These are phyloP conservation scores for Paxillus rubicundulus DNA, from an alignment of 768 basidiomycete species.

Conservation along the genomic window DNA sequence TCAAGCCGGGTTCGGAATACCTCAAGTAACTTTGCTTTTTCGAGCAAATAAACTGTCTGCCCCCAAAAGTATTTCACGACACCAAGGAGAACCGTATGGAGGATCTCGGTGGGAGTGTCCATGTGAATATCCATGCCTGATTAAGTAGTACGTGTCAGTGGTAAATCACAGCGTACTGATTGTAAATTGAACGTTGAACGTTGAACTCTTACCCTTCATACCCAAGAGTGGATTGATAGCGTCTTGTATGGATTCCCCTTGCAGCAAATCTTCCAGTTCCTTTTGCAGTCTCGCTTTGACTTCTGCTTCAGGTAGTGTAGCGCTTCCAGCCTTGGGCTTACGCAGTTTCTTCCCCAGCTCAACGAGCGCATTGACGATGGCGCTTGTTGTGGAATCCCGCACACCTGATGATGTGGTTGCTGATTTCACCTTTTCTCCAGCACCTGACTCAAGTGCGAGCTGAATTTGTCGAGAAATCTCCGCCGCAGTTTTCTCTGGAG, in stretches of 20 bases:
- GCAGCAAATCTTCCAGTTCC: too few relatives aligned
- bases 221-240: too few relatives aligned
- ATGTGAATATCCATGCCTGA: conserved; percentile 27
- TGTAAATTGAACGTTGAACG: too few relatives aligned
- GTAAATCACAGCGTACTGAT: too few relatives aligned
- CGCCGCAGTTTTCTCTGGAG: too few relatives aligned
- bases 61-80: conserved; percentile 35
- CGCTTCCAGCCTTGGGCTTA: not conserved
- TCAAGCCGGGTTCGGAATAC: conserved; percentile 25
- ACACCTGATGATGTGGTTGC: not conserved
- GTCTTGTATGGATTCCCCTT: too few relatives aligned
- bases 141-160: too few relatives aligned
- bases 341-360: conserved; percentile 7
- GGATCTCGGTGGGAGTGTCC: conserved; percentile 34
- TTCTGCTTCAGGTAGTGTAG: too few relatives aligned
- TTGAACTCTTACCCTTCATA: too few relatives aligned
- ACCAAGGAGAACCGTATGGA: conserved; percentile 34
- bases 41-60: conserved; percentile 17
- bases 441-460: not conserved
- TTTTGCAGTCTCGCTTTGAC: too few relatives aligned
- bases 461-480: too few relatives aligned
- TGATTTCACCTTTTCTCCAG: not conserved
- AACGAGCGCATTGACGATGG: not conserved
- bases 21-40: conserved; percentile 17
- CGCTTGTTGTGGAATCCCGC: too few relatives aligned